Base-by-base conservation (phyloP, 768 basidiomycete genomes). In the Panaeolus papilionaceus region DNA sequence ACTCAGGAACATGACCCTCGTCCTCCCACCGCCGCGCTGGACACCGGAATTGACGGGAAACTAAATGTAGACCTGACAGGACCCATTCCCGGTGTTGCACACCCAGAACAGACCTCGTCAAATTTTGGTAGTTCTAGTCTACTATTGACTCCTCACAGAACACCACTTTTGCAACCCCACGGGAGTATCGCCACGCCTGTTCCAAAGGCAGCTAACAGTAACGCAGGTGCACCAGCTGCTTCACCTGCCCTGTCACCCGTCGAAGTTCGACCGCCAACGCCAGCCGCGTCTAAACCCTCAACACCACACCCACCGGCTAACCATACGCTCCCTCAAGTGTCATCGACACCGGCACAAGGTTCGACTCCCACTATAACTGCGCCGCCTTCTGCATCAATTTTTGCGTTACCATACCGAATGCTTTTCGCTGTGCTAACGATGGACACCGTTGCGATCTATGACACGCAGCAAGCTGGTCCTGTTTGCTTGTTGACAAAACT, bases 351-450 rank as follows among this genome's bases (percentile, higher is more conserved):
- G 54, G 71, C 74, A 58, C 74, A 78, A 54, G 63, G 71, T 20
- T 67, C 67, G 49, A 63, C 67, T 42, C 44, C 62, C 42, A 26
- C 64, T n/a, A 49, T 68, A 37, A 38, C 12, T 64, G 40, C 61
- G 8, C 38, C 69, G 2, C 77, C 73, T 33, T 83, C 86, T 0
- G 87, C 85, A 16, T 91, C 93, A 14, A 83, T 98, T 2, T 98
- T 99, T 75, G 88, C 93, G 9, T 79, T 99, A 61, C 94, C 96
- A 2, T 98, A 99, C 78, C 86, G 98, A 63, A 93, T 98, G 91
- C 79, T 98, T 49, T 99, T 92, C 73, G 95, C 98, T 1, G 95
- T 99, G 16, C 92, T 95, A 62, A 98, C 97, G 23, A 98, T 96
- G 89, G 98, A 99, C 78, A 91, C 94, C 0, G 89, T 99, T 54